Base-by-base conservation (phyloP, 345 rosid species). In the Gossypium herbaceum region DNA sequence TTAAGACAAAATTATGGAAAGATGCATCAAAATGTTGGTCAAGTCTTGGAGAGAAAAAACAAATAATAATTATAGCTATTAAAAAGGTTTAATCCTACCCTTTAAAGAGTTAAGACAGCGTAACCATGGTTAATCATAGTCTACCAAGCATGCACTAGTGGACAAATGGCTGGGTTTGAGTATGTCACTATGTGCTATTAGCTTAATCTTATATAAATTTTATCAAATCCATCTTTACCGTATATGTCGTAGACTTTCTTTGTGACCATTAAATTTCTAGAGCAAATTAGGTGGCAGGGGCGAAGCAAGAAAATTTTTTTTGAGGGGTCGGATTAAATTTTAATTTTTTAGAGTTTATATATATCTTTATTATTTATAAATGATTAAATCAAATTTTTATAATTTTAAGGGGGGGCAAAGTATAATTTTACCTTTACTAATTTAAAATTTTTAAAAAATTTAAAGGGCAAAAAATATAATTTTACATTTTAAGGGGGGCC, bases 61-160 rank as follows among this genome's bases (percentile, higher is more conserved):
- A 2, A 16, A 3, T 68, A 71, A 25, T n/a, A 15, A 29, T 64
- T 62, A 34, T 16, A 29, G 27, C 54, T 45, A 45, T 16, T 16
- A 16, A 43, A 17, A 12, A 24, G 62, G 55, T 2, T 61, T 8
- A 34, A 17, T n/a, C 45, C 25, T 70, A 27, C 47, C 24, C 48
- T 34, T 41, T 16, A 10, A 20, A 9, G 34, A 20, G 34, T 55
- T 10, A 39, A 29, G 59, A 73, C 62, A 39, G 61, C 3, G 29
- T 39, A 67, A 73, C 58, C 52, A 22, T 71, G 25, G 62, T 75
- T 79, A 19, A 71, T 65, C 12, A 65, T 73, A 43, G 2, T 34
- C 43, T 48, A 68, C 72, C 22, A 74, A 44, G 72, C 75, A 61
- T 61, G 77, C 77, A 68, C 29, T 68, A 43, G 16, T 29, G 24